These are phyloP conservation scores for Boletus rubroflammeus DNA, from an alignment of 768 basidiomycete species.

Conservation along the genomic window DNA sequence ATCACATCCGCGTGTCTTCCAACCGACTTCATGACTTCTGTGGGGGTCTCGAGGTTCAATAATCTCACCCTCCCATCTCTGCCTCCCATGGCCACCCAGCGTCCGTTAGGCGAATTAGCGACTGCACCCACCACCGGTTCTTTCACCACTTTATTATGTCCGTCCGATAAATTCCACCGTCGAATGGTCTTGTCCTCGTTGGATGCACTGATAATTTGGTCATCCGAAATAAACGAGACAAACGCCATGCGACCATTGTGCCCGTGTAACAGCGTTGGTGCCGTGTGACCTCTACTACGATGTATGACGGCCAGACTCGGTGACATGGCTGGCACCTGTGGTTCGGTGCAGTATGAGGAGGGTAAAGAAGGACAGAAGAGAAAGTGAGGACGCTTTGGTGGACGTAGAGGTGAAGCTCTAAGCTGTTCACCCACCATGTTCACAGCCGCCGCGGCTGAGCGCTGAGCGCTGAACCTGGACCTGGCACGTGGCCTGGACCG, in stretches of 20 bases:
- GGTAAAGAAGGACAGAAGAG: background rate
- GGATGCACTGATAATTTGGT: constrained; percentile 19
- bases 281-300: background rate
- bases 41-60: background rate
- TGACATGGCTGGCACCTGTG: background rate
- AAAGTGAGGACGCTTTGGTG: background rate
- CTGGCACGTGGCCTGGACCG: constrained; percentile 4
- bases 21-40: background rate
- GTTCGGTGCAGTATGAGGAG: background rate
- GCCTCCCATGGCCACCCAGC: constrained; percentile 18
- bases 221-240: constrained; percentile 17
- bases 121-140: background rate
- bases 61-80: constrained; percentile 13
- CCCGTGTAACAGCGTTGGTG: constrained; percentile 9
- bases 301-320: background rate
- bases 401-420: background rate
- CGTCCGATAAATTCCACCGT: constrained; percentile 10
- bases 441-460: constrained; percentile 3
- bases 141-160: background rate
- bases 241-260: constrained; percentile 10
- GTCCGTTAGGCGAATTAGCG: constrained; percentile 7
- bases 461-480: background rate
- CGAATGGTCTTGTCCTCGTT: constrained; percentile 16
- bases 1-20: constrained; percentile 1
- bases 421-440: background rate